Percentiles rank a stretch among this genome's conserved stretches.
phyloP scores from a whole-genome alignment of 345 rosid genomes.

The Xanthoceras sorbifolium region DNA sequence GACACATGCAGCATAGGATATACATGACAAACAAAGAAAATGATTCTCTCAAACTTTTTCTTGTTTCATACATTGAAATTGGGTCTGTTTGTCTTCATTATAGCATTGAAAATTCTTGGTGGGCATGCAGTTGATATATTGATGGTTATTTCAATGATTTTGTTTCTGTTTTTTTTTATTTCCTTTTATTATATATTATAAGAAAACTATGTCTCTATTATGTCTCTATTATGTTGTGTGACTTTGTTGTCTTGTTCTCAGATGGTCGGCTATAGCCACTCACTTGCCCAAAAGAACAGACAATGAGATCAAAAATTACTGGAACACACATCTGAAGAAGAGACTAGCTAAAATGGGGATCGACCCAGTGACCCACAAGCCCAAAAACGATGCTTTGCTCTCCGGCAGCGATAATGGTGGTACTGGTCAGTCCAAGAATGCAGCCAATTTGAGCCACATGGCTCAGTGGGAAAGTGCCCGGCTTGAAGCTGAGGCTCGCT shows the following conservation, averaged over 20 bases:
- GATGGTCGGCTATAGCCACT: conserved; percentile 88
- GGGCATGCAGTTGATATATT: neutral
- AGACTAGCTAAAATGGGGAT: conserved; percentile 71
- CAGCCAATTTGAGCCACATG: conserved; percentile 80
- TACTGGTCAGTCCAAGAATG: conserved; percentile 64
- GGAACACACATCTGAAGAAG: conserved; percentile 83
- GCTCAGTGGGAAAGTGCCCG: conserved; percentile 98
- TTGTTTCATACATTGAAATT: conserved; percentile 8
- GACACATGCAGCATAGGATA: no score
- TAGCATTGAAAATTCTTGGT: conserved; percentile 16
- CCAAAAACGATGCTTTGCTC: conserved; percentile 58
- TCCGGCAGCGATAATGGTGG: conserved; percentile 37
- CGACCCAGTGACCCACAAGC: conserved; percentile 83
- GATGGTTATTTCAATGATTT: conserved; percentile 19
- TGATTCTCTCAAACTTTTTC: conserved; percentile 5
- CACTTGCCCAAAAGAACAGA: conserved; percentile 79
- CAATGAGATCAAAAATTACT: conserved; percentile 76
- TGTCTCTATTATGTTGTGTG: conserved; percentile 8
- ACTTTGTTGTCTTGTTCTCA: conserved; percentile 27
- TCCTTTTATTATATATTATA: conserved; percentile 13
- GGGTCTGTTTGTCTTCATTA: conserved; percentile 13
- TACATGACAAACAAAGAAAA: neutral
- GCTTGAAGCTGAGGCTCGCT: conserved; percentile 85
- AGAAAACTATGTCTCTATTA: conserved; percentile 13
- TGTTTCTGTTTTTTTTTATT: neutral